Conservation (phyloP, 2,329 filamentous ascomycete species). For the Colletotrichum eremochloae region DNA sequence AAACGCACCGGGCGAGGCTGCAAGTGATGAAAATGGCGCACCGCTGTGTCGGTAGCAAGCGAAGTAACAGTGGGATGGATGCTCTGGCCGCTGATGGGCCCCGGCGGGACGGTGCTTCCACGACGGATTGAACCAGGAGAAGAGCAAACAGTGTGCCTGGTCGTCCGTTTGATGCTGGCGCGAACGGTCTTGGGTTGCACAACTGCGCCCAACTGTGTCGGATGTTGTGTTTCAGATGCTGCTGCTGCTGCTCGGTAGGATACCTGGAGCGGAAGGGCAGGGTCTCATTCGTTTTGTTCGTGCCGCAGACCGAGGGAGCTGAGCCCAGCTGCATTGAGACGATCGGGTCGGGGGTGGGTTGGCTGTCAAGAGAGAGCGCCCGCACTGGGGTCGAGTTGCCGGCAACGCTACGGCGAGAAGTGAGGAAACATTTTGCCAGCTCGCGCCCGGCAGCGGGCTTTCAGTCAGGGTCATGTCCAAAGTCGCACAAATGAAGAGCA, state of each 20-base stretch:
- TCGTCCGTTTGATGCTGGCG: conserved; percentile 3
- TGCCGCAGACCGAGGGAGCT: conserved; percentile 31
- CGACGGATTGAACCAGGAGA: conserved; percentile 2
- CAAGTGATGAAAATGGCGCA: conserved; percentile 32
- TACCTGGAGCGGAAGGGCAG: not conserved
- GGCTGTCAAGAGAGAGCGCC: conserved; percentile 9
- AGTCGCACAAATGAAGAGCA: conserved; percentile 28
- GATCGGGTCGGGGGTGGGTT: conserved; percentile 32
- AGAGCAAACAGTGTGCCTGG: not conserved
- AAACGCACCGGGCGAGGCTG: not conserved
- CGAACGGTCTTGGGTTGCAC: conserved; percentile 20
- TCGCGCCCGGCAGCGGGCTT: conserved; percentile 17
- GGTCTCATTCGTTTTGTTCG: conserved; percentile 25
- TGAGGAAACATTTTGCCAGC: conserved; percentile 20
- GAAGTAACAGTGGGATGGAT: conserved; percentile 16
- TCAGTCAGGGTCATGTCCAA: conserved; percentile 21
- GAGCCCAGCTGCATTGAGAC: conserved; percentile 30
- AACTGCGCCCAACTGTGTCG: conserved; percentile 25
- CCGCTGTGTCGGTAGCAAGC: not conserved
- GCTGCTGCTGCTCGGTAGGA: conserved; percentile 14
- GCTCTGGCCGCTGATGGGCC: conserved; percentile 1
- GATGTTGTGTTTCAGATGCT: conserved; percentile 38
- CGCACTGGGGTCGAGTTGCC: conserved; percentile 26
- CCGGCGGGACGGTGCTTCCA: not conserved
- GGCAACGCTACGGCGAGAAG: conserved; percentile 27